Evolutionary conservation across 441 rosid genomes (phyloP), one percentile per base, ranked within the genome.

Genomic region (Gossypium armourianum): DNA sequence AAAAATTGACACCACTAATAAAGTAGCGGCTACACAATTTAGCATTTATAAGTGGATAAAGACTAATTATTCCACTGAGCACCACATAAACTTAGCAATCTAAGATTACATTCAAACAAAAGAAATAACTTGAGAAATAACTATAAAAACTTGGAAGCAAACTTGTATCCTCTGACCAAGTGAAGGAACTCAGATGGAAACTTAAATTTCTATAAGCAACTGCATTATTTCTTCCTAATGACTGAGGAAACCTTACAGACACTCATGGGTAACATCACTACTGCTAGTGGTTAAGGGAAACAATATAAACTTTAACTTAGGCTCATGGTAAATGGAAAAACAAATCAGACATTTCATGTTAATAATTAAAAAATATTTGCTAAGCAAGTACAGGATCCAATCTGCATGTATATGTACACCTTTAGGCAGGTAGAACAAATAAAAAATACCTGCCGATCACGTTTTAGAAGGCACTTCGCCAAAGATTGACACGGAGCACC

Each of bases 401-500:
- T 36, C 17, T 21, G 26, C 68, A 63, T 28, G 13, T 16, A 32
- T 26, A 19, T 24, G 23, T 15, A 58, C 57, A 58, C 57, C 66
- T 24, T 49, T 70, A 57, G 72, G 24, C 23, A 52, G 32, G 55
- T 43, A 54, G 71, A 53, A 62, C 7, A 43, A 43, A 72, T 9
- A 49, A 75, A 67, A 59, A 62, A 63, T 82, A 93, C 99, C 94
- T 92, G 96, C 62, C 97, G 87, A 77, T 94, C 97, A 78, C 79
- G 81, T 85, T 92, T 94, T 69, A 94, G 82, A 68, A 94, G 97
- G 62, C 86, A 83, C 81, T 90, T 94, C 29, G 99, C 99, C 78
- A 94, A 79, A 72, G 84, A 74, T 69, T 91, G 89, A 75, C 93
- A 92, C 62, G 97, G 92, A 61, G 97, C 81, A 70, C 83, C 79